phyloP scores from a whole-genome alignment of 1,139 yeast species.

The Suhomyces guaymorum region DNA sequence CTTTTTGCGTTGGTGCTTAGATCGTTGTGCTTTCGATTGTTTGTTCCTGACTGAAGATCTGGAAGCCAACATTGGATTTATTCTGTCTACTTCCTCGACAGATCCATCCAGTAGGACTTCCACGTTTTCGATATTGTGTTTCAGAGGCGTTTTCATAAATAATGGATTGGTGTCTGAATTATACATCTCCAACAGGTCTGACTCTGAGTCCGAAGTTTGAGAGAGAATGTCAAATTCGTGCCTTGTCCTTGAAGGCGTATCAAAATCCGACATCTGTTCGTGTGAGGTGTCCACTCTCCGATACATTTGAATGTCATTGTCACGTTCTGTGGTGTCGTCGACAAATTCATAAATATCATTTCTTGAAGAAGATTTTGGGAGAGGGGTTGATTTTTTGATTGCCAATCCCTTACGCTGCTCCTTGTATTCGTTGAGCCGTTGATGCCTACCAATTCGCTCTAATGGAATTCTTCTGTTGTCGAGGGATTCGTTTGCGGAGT shows the following conservation, averaged over 20 bases:
- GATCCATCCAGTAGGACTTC: conserved; percentile 11
- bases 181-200: conserved; percentile 3
- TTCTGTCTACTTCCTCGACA: conserved; percentile 22
- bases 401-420: conserved; percentile 39
- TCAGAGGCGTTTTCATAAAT: conserved; percentile 1
- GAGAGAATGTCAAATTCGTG: conserved; percentile 16
- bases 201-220: conserved; percentile 13
- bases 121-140: not conserved
- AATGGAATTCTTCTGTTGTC: not conserved
- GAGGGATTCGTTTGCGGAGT: conserved; percentile 1
- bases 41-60: conserved; percentile 3
- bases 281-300: conserved; percentile 15
- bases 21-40: too few relatives aligned
- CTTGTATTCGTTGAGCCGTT: conserved; percentile 2
- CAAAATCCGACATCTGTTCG: conserved; percentile 15
- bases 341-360: conserved; percentile 14
- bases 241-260: conserved; percentile 7
- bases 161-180: conserved; percentile 4
- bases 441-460: not conserved
- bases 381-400: conserved; percentile 22
- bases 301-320: conserved; percentile 10
- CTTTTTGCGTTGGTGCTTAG: not conserved
- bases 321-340: conserved; percentile 14
- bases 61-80: conserved; percentile 23
- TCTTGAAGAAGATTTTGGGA: not conserved